Percentiles rank a stretch among this genome's conserved stretches.
These are phyloP conservation scores for Coemansia guatemalensis DNA, from an alignment of 192 early-diverging fungal species.

Conservation along the genomic window DNA sequence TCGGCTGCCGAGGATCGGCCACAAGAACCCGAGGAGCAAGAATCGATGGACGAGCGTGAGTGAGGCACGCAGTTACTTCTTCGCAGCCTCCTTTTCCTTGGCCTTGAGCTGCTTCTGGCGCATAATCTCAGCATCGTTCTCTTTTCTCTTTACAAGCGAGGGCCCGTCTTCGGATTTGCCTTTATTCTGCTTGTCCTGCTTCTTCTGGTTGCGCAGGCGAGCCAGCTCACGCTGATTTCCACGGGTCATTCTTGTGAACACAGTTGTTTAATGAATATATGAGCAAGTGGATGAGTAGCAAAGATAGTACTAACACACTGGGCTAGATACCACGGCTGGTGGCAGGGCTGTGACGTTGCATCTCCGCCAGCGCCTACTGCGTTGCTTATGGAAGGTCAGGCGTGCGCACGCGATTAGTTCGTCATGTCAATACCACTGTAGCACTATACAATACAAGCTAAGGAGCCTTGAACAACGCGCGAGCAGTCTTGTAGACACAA, in stretches of 20 bases:
- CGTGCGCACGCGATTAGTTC: neutral
- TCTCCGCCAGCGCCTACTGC: neutral
- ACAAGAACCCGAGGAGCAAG: neutral
- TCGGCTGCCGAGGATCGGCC: neutral
- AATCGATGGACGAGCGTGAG: neutral
- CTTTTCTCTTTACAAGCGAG: constrained; percentile 34
- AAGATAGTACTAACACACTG: neutral
- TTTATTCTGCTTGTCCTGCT: constrained; percentile 33
- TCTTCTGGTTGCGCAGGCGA: constrained; percentile 50
- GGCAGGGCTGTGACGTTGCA: neutral
- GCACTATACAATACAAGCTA: too few relatives aligned
- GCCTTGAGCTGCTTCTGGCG: constrained; percentile 47
- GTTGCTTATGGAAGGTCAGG: neutral
- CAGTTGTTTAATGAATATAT: neutral
- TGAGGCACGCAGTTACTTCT: neutral
- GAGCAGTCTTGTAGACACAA: too few relatives aligned
- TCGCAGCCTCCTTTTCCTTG: neutral
- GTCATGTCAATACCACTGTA: too few relatives aligned
- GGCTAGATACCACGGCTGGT: neutral
- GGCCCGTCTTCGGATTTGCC: constrained; percentile 35
- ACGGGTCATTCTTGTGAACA: constrained; percentile 42
- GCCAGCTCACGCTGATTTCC: constrained; percentile 59
- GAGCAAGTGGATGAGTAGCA: constrained; percentile 5
- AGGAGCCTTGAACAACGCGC: too few relatives aligned
- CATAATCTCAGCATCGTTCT: constrained; percentile 51